phyloP scores from a whole-genome alignment of 2,329 filamentous ascomycete genomes.

The Hypoxylon sp. region DNA sequence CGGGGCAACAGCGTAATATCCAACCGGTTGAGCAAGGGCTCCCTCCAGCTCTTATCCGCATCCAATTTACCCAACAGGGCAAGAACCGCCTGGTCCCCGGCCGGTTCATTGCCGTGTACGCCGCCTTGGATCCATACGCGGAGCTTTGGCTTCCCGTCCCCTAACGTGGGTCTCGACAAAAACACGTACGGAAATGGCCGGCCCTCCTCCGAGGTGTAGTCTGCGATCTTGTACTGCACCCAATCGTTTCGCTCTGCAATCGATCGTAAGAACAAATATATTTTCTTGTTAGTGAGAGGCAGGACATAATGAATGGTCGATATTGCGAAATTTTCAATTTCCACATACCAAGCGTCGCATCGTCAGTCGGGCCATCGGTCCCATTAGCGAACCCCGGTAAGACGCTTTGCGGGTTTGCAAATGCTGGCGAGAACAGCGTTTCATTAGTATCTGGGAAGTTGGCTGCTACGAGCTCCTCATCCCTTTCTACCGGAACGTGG shows the following conservation, averaged over 20 bases:
- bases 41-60: conserved; percentile 45
- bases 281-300: neutral
- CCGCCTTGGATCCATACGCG: conserved; percentile 52
- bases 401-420: conserved; percentile 46
- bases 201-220: conserved; percentile 53
- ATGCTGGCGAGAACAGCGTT: conserved; percentile 51
- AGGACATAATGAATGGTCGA: neutral
- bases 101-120: conserved; percentile 51
- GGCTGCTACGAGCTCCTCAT: conserved; percentile 49
- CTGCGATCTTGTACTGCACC: conserved; percentile 49
- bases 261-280: conserved; percentile 50
- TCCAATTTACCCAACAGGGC: conserved; percentile 50
- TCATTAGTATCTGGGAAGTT: conserved; percentile 54
- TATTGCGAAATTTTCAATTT: too few relatives aligned
- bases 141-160: conserved; percentile 38
- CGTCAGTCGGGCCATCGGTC: conserved; percentile 52
- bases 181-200: conserved; percentile 49
- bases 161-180: conserved; percentile 45
- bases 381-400: conserved; percentile 50
- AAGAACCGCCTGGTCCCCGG: conserved; percentile 49
- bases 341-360: conserved; percentile 50
- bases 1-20: conserved; percentile 49
- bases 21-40: conserved; percentile 46
- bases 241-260: conserved; percentile 52
- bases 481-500: conserved; percentile 47